Percentiles rank a stretch among this genome's conserved stretches.
These are phyloP conservation scores for Favolaschia claudopus DNA, from an alignment of 768 basidiomycete genomes.

Conservation along the genomic window DNA sequence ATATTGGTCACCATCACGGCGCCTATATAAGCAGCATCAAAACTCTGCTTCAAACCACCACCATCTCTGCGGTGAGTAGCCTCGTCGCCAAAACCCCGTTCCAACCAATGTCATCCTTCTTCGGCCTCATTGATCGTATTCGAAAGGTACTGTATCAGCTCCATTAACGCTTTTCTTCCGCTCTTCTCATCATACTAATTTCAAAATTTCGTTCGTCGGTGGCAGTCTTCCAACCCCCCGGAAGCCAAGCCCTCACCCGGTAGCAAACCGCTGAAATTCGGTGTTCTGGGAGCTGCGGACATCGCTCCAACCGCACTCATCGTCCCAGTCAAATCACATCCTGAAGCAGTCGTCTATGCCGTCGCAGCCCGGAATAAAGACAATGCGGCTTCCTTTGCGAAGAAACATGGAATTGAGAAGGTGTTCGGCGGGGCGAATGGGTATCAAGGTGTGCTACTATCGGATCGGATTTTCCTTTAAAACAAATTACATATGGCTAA, in stretches of 20 bases:
- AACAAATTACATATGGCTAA: not conserved
- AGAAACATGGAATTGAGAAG: conserved; percentile 57
- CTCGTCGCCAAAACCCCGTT: too few species aligned
- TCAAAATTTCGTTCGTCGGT: too few species aligned
- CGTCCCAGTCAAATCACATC: conserved; percentile 49
- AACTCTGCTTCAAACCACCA: too few species aligned
- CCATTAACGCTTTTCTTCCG: too few species aligned
- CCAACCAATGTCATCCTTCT: too few species aligned
- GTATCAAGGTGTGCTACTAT: conserved; percentile 66
- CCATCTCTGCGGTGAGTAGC: too few species aligned
- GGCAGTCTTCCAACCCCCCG: conserved; percentile 12
- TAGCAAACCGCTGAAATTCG: conserved; percentile 14
- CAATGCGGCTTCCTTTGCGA: conserved; percentile 54
- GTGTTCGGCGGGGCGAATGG: conserved; percentile 50
- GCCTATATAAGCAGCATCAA: too few species aligned
- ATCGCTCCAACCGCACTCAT: conserved; percentile 36
- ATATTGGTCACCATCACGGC: too few species aligned
- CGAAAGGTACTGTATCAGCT: too few species aligned
- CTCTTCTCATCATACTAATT: too few species aligned
- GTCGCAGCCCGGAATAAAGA: conserved; percentile 54
- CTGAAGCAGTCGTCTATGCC: conserved; percentile 52
- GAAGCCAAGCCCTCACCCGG: not conserved
- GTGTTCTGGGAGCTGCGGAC: conserved; percentile 17
- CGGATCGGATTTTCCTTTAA: conserved; percentile 1
- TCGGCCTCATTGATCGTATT: too few species aligned